Conservation (phyloP, 2,329 filamentous ascomycete species). For the Phaeosphaeria sp. region DNA sequence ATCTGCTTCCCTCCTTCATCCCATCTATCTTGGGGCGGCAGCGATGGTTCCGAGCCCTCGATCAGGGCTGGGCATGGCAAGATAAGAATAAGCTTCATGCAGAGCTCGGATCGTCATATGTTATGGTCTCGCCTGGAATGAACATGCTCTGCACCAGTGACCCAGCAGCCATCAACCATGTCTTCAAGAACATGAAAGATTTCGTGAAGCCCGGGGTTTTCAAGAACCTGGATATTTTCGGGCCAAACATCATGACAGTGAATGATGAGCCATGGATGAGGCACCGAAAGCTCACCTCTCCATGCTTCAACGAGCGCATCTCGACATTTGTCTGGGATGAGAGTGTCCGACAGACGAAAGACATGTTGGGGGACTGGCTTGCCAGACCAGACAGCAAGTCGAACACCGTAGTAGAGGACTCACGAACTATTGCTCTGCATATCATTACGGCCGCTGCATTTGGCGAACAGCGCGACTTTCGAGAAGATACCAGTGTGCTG, state of each 20-base stretch:
- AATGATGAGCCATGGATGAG: slow-evolving; percentile 43
- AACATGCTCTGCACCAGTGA: slow-evolving; percentile 25
- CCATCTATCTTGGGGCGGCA: slow-evolving; percentile 4
- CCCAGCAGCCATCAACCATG: slow-evolving; percentile 14
- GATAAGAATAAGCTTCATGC: slow-evolving; percentile 14
- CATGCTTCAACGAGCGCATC: slow-evolving; percentile 54
- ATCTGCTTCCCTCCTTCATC: slow-evolving; percentile 7
- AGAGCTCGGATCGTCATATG: slow-evolving; percentile 21
- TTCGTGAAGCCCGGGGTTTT: slow-evolving; percentile 27
- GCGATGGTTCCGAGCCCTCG: slow-evolving; percentile 19
- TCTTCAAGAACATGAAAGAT: slow-evolving; percentile 23
- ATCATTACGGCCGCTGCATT: slow-evolving; percentile 48
- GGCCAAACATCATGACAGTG: slow-evolving; percentile 3
- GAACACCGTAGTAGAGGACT: slow-evolving; percentile 38
- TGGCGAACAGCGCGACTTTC: slow-evolving; percentile 21
- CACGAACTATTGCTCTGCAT: slow-evolving; percentile 45
- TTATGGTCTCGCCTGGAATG: slow-evolving; percentile 19
- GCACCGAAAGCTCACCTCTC: slow-evolving; percentile 52
- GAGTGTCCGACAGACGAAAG: slow-evolving; percentile 62
- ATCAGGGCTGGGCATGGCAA: slow-evolving; percentile 22
- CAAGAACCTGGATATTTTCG: slow-evolving; percentile 29
- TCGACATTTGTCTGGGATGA: slow-evolving; percentile 61
- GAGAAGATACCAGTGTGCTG: neutral
- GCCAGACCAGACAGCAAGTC: slow-evolving; percentile 27
- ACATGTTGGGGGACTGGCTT: slow-evolving; percentile 28